phyloP scores from a whole-genome alignment of 139 green algal species.

The Coccomyxa sp. region DNA sequence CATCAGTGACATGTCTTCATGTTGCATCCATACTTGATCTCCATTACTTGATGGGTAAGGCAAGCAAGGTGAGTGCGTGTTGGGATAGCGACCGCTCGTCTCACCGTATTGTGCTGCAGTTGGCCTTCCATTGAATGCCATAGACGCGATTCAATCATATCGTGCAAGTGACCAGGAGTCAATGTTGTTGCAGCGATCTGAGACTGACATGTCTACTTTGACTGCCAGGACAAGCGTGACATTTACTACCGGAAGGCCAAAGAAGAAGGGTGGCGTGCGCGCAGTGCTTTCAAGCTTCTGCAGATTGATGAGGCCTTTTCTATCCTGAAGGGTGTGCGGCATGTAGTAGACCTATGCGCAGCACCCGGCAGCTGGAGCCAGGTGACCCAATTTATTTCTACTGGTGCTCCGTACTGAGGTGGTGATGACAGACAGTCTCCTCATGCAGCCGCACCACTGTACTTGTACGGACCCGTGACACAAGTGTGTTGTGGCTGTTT shows the following conservation, averaged over 20 bases:
- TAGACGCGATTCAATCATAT: background rate
- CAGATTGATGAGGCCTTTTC: slow-evolving; percentile 95
- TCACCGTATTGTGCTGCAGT: too few species aligned
- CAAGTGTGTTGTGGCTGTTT: too few species aligned
- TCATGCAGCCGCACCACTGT: background rate
- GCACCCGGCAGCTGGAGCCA: slow-evolving; percentile 95
- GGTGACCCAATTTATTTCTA: slow-evolving; percentile 17
- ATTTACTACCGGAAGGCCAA: slow-evolving; percentile 97
- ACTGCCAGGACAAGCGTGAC: slow-evolving; percentile 87
- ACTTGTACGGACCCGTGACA: background rate
- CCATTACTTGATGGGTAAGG: slow-evolving; percentile 13
- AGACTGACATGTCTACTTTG: background rate
- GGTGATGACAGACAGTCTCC: too few species aligned
- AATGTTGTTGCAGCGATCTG: too few species aligned
- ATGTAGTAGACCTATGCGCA: slow-evolving; percentile 96
- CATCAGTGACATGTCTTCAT: background rate
- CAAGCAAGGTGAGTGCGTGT: background rate
- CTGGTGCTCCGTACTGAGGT: background rate
- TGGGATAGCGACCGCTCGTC: background rate
- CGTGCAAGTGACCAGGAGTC: background rate
- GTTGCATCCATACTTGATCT: background rate
- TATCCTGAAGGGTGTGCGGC: slow-evolving; percentile 66
- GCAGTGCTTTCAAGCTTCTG: slow-evolving; percentile 95
- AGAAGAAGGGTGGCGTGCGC: slow-evolving; percentile 95
- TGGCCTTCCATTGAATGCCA: background rate